Conservation (phyloP, 495 filamentous ascomycete genomes). For the Aspergillus panamensis region DNA sequence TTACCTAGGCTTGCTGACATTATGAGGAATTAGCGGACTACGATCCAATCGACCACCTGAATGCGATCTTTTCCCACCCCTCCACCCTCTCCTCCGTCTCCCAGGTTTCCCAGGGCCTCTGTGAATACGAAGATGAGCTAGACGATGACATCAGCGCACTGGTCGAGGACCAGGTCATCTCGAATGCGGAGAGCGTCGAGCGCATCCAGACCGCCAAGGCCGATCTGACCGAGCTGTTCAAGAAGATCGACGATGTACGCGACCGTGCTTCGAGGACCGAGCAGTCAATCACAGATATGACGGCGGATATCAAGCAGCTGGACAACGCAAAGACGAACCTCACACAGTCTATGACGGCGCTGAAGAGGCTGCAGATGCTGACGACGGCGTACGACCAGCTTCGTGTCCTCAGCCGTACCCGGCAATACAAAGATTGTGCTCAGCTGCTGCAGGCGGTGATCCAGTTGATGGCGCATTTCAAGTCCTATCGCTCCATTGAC, state of each 20-base stretch:
- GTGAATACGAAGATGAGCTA: slow-evolving; percentile 78
- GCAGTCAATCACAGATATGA: slow-evolving; percentile 96
- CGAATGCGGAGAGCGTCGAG: slow-evolving; percentile 81
- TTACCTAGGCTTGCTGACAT: slow-evolving; percentile 19
- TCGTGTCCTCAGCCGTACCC: slow-evolving; percentile 70
- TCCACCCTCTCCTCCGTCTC: slow-evolving; percentile 78
- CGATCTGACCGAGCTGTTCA: slow-evolving; percentile 85
- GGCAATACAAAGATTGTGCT: slow-evolving; percentile 95
- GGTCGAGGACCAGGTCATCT: slow-evolving; percentile 76
- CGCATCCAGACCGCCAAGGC: slow-evolving; percentile 86
- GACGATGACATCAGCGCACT: slow-evolving; percentile 73
- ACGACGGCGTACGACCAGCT: slow-evolving; percentile 98
- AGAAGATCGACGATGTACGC: slow-evolving; percentile 92
- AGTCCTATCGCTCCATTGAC: slow-evolving; percentile 94
- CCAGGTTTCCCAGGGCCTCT: slow-evolving; percentile 66
- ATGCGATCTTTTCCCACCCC: slow-evolving; percentile 88
- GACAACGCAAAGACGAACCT: slow-evolving; percentile 96
- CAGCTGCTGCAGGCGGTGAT: slow-evolving; percentile 92
- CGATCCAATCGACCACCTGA: slow-evolving; percentile 89
- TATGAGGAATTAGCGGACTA: slow-evolving; percentile 68
- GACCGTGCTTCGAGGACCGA: slow-evolving; percentile 88
- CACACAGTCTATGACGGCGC: slow-evolving; percentile 93
- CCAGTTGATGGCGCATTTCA: slow-evolving; percentile 98
- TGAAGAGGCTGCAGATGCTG: slow-evolving; percentile 97
- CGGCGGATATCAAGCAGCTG: slow-evolving; percentile 95